These are phyloP conservation scores for Ceratobasidium sp. DNA, from an alignment of 1,284 basidiomycete species.

Conservation along the genomic window DNA sequence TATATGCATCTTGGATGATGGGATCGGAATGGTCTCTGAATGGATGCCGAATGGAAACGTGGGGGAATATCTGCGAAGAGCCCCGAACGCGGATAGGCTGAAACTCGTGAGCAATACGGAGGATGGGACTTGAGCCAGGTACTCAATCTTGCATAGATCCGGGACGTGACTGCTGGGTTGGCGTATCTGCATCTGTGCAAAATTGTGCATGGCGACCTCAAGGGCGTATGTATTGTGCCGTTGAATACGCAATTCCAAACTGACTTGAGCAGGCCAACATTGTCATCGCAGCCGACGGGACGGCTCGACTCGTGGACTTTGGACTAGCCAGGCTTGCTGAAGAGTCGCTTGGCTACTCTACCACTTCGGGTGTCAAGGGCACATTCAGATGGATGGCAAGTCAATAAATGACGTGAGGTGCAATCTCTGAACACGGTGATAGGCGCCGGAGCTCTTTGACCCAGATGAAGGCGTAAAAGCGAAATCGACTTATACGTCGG, in stretches of 20 bases:
- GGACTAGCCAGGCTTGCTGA: neutral
- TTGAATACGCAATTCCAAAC: neutral
- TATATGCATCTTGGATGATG: conserved; percentile 26
- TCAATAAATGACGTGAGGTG: neutral
- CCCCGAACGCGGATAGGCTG: neutral
- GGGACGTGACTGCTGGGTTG: neutral
- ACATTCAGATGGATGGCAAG: neutral
- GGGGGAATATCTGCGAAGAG: neutral
- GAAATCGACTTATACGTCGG: neutral
- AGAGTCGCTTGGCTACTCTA: neutral
- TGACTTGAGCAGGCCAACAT: neutral
- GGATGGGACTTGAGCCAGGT: no score
- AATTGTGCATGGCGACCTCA: neutral
- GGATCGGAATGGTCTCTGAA: conserved; percentile 29
- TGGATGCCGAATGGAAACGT: conserved; percentile 27
- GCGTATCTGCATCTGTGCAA: neutral
- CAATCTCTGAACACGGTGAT: neutral
- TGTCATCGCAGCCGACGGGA: no score
- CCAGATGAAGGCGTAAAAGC: neutral
- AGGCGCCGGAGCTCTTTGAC: neutral
- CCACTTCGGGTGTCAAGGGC: neutral
- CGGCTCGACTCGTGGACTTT: neutral
- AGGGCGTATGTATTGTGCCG: neutral
- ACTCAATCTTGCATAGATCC: neutral
- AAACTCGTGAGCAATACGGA: neutral